phyloP scores from a whole-genome alignment of 805 yeast species.

The Grigorovia transvaalensis region DNA sequence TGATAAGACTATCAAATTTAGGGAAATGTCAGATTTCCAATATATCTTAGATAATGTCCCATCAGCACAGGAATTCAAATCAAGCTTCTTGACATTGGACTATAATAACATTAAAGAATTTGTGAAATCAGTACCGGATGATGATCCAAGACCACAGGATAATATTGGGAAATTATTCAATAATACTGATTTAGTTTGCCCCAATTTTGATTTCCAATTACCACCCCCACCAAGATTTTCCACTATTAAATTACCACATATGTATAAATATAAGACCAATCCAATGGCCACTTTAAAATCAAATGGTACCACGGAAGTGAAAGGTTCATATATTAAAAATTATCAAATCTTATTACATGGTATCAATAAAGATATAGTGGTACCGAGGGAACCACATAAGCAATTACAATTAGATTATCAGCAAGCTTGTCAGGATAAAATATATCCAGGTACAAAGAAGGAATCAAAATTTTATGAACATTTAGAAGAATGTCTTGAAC shows the following conservation, averaged over 20 bases:
- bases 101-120: slow-evolving; percentile 24
- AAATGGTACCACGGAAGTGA: slow-evolving; percentile 40
- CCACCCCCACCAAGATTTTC: slow-evolving; percentile 86
- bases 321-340: slow-evolving; percentile 35
- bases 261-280: slow-evolving; percentile 69
- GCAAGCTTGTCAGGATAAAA: slow-evolving; percentile 23
- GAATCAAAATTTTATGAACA: slow-evolving; percentile 26
- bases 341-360: slow-evolving; percentile 35
- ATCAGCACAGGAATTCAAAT: slow-evolving; percentile 32
- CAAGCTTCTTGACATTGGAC: slow-evolving; percentile 22
- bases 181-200: slow-evolving; percentile 14
- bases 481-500: slow-evolving; percentile 20
- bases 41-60: slow-evolving; percentile 47
- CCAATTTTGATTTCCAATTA: slow-evolving; percentile 30
- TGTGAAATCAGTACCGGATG: slow-evolving; percentile 28
- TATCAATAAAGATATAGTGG: slow-evolving; percentile 35
- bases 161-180: slow-evolving; percentile 21
- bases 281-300: slow-evolving; percentile 45
- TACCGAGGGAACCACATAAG: slow-evolving; percentile 42
- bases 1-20: slow-evolving; percentile 59
- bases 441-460: slow-evolving; percentile 28
- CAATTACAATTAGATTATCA: slow-evolving; percentile 39
- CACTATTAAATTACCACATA: slow-evolving; percentile 62
- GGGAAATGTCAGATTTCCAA: slow-evolving; percentile 86
- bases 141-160: slow-evolving; percentile 31